Evolutionary conservation across 2,329 filamentous ascomycete species (phyloP).

Genomic region (Ustulina deusta): DNA sequence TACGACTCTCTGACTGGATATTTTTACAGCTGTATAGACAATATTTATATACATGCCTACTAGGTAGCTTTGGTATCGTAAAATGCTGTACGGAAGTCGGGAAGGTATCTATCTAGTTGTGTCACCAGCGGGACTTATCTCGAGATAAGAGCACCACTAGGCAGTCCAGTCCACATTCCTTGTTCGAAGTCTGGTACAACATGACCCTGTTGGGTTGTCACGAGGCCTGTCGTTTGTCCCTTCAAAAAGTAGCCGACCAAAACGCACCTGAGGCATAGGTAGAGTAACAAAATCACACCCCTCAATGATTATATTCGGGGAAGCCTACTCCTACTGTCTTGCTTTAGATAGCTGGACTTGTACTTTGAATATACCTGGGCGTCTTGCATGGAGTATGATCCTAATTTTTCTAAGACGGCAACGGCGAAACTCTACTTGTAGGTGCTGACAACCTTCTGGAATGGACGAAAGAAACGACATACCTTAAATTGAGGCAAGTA

Average conservation of each 20-base stretch:
- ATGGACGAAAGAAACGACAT: background rate
- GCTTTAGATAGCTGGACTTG: background rate
- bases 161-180: background rate
- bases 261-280: background rate
- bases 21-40: background rate
- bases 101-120: slow-evolving; percentile 4
- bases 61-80: background rate
- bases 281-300: background rate
- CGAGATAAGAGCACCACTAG: background rate
- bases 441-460: background rate
- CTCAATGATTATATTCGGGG: background rate
- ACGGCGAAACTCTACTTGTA: no score
- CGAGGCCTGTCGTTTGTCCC: background rate
- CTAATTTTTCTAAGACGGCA: no score
- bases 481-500: slow-evolving; percentile 13
- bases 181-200: background rate
- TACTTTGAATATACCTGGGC: background rate
- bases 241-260: background rate
- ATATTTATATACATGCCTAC: background rate
- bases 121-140: background rate
- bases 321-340: background rate
- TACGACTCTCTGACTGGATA: background rate
- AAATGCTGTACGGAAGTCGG: background rate
- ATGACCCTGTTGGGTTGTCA: background rate
- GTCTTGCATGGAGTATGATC: background rate